These are phyloP conservation scores for Penicillium sp. DNA, from an alignment of 2,329 filamentous ascomycete genomes.

Conservation along the genomic window DNA sequence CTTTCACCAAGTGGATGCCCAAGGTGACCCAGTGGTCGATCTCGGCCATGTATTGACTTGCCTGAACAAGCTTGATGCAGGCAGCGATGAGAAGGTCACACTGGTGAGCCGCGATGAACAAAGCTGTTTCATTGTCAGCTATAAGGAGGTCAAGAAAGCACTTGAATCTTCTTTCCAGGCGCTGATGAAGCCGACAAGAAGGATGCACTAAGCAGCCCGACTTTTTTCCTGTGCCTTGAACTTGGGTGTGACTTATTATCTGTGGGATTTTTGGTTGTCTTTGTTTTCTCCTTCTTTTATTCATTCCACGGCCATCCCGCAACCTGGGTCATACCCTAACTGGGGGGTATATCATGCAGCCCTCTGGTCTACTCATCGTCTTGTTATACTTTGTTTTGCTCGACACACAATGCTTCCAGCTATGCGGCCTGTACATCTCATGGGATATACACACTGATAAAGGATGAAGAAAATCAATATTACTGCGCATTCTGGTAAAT, in stretches of 20 bases:
- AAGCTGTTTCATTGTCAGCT: conserved; percentile 82
- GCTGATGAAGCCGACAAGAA: conserved; percentile 46
- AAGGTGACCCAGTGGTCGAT: conserved; percentile 79
- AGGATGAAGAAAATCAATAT: conserved; percentile 23
- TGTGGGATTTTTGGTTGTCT: conserved; percentile 3
- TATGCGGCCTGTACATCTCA: conserved; percentile 6
- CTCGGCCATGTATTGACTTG: conserved; percentile 83
- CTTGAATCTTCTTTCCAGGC: conserved; percentile 63
- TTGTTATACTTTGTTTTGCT: conserved; percentile 4
- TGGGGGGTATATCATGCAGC: neutral
- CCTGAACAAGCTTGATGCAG: conserved; percentile 90
- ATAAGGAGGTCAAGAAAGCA: conserved; percentile 76
- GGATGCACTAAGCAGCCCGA: conserved; percentile 31
- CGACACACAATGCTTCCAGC: neutral
- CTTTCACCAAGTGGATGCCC: conserved; percentile 89
- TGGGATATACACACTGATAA: conserved; percentile 24
- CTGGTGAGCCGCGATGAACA: conserved; percentile 88
- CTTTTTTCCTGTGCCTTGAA: neutral
- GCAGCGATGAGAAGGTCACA: conserved; percentile 79
- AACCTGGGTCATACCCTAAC: neutral
- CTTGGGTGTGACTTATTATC: neutral
- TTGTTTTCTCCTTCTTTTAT: neutral
- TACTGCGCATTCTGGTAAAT: neutral
- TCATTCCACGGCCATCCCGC: neutral
- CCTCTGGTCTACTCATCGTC: neutral